Conservation (phyloP, 2,329 filamentous ascomycete genomes). For the Chlorencoelia australis region DNA sequence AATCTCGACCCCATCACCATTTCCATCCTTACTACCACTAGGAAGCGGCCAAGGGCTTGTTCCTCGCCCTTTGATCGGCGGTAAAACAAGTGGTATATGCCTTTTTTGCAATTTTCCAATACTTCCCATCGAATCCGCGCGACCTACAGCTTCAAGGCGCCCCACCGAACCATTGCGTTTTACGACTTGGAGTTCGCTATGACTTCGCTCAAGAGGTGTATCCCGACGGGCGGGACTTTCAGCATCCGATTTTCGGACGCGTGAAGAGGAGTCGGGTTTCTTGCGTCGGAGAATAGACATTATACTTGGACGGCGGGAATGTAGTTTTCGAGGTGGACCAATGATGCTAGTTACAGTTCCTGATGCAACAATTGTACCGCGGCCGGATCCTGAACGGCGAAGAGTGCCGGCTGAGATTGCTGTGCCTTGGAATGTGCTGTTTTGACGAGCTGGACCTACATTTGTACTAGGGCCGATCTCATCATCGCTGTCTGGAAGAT, state of each 20-base stretch:
- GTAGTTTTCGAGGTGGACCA: constrained; percentile 18
- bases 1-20: constrained; percentile 5
- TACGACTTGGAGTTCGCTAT: constrained; percentile 35
- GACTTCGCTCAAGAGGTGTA: constrained; percentile 49
- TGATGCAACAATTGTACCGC: constrained; percentile 21
- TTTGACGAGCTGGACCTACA: constrained; percentile 15
- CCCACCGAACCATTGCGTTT: no score
- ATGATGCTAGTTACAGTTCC: constrained; percentile 3
- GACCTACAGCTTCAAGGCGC: no score
- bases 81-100: no score
- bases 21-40: constrained; percentile 1
- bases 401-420: constrained; percentile 24
- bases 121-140: not conserved
- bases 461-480: constrained; percentile 31
- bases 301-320: constrained; percentile 38
- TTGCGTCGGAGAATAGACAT: constrained; percentile 55
- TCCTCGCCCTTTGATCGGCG: no score
- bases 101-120: constrained; percentile 37
- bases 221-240: constrained; percentile 54
- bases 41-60: constrained; percentile 43
- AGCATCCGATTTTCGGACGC: constrained; percentile 42
- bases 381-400: constrained; percentile 30
- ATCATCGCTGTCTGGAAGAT: constrained; percentile 50
- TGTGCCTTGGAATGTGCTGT: constrained; percentile 9
- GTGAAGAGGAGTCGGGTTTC: constrained; percentile 41